Evolutionary conservation across 768 basidiomycete species (phyloP).

Genomic region (Mycena crocata): DNA sequence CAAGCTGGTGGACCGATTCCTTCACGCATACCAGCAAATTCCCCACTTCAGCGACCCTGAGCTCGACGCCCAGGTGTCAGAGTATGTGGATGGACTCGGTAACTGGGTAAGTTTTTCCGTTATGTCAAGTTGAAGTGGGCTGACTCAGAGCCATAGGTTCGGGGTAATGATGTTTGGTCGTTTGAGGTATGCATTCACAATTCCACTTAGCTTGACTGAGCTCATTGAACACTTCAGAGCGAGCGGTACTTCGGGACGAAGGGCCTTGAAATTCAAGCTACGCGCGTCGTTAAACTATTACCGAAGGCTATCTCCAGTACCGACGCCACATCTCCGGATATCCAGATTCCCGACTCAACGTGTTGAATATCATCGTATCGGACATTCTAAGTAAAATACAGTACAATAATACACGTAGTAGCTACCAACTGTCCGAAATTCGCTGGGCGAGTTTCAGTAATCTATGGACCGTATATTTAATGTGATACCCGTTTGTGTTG

Average conservation of each 20-base stretch:
- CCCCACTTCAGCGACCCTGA: constrained; percentile 5
- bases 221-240: constrained; percentile 3
- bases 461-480: too few species aligned
- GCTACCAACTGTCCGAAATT: too few species aligned
- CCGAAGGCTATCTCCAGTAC: too few species aligned
- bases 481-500: too few species aligned
- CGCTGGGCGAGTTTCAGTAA: too few species aligned
- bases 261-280: constrained; percentile 1
- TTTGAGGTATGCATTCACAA: constrained; percentile 1
- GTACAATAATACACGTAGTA: too few species aligned
- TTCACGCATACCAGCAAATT: constrained; percentile 20
- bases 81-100: constrained; percentile 5
- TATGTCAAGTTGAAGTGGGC: too few species aligned
- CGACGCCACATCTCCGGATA: too few species aligned
- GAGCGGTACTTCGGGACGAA: constrained; percentile 13
- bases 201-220: not conserved
- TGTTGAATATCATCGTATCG: too few species aligned
- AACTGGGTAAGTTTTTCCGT: constrained; percentile 7
- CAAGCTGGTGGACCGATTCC: constrained; percentile 46
- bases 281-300: too few species aligned
- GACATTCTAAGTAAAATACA: too few species aligned
- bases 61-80: not conserved
- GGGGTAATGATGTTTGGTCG: constrained; percentile 4
- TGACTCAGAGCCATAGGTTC: constrained; percentile 8
- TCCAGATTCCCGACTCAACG: too few species aligned